These are phyloP conservation scores for Cercophora sp. DNA, from an alignment of 495 filamentous ascomycete species.

Conservation along the genomic window DNA sequence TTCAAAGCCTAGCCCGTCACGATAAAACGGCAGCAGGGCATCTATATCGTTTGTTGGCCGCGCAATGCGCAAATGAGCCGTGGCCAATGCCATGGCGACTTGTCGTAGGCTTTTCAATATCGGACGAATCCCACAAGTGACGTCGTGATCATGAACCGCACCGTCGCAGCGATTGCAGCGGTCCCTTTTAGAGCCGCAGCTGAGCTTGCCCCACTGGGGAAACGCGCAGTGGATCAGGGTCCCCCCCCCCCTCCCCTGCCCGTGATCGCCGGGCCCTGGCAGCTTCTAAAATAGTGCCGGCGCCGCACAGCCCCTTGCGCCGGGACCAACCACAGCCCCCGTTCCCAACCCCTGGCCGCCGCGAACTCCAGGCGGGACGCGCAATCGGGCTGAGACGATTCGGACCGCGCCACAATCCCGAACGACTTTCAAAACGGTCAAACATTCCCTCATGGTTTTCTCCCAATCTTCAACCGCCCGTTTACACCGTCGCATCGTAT, in stretches of 20 bases:
- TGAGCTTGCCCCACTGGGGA: not conserved
- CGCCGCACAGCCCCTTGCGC: not conserved
- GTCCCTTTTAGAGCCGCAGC: not conserved
- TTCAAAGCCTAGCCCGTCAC: conserved; percentile 30
- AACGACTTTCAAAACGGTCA: not conserved
- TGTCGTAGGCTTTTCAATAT: not conserved
- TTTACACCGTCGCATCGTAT: no score
- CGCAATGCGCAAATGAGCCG: conserved; percentile 31
- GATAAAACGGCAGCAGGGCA: conserved; percentile 30
- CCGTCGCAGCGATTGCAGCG: not conserved
- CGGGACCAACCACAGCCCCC: conserved; percentile 4
- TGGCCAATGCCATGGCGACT: conserved; percentile 15
- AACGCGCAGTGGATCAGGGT: not conserved
- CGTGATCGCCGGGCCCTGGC: not conserved
- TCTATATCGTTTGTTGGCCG: conserved; percentile 31
- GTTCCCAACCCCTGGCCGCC: not conserved
- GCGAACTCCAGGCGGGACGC: conserved; percentile 1
- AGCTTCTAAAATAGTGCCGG: not conserved
- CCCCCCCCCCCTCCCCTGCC: not conserved
- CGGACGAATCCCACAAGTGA: not conserved
- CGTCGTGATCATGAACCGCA: not conserved
- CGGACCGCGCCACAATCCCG: conserved; percentile 3
- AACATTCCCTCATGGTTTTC: not conserved
- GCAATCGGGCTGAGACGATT: conserved; percentile 6
- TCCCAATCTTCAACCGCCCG: no score